These are phyloP conservation scores for Populus simonii DNA, from an alignment of 345 rosid genomes.

Conservation along the genomic window DNA sequence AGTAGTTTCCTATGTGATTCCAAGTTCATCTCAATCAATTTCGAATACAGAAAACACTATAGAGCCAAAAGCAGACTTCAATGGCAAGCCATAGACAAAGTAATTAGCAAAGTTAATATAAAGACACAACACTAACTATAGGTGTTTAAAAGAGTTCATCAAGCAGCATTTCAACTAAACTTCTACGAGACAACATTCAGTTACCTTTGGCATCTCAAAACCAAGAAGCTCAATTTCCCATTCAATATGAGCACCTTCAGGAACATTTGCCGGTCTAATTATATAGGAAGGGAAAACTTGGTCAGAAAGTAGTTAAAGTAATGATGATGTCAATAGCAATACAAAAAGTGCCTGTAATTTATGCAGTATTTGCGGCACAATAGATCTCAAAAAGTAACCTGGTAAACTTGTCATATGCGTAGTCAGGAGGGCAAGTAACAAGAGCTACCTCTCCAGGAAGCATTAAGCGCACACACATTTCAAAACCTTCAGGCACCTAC, in stretches of 20 bases:
- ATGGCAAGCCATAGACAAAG: background rate
- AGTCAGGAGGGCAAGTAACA: constrained; percentile 95
- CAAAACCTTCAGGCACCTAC: constrained; percentile 97
- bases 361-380: background rate
- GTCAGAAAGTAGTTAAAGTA: constrained; percentile 2
- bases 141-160: background rate
- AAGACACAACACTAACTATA: background rate
- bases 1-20: background rate
- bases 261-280: constrained; percentile 72
- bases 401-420: constrained; percentile 85
- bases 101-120: background rate
- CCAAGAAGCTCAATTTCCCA: constrained; percentile 98
- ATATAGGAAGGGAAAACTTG: constrained; percentile 11
- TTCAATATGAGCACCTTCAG: constrained; percentile 82
- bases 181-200: background rate
- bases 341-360: background rate
- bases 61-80: background rate
- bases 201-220: constrained; percentile 93
- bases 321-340: background rate
- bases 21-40: background rate
- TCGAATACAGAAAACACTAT: background rate
- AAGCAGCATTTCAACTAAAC: background rate
- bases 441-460: constrained; percentile 89
- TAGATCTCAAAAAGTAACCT: constrained; percentile 45
- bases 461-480: constrained; percentile 96